Evolutionary conservation across 2,329 filamentous ascomycete genomes (phyloP).

Genomic region (Cladosporium sp.): DNA sequence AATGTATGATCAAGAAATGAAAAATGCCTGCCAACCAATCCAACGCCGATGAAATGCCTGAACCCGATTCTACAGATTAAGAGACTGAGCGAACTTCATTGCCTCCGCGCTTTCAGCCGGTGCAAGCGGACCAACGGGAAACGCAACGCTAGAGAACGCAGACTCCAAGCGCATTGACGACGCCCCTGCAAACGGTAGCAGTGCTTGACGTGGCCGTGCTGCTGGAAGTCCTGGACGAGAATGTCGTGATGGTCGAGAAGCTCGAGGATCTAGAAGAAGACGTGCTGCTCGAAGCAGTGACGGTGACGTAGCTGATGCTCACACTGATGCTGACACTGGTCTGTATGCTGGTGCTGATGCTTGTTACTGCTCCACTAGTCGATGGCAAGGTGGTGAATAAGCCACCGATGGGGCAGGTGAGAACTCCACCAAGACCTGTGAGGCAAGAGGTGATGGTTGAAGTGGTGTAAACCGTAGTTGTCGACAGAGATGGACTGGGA

Average conservation of each 20-base stretch:
- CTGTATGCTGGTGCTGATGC: not conserved
- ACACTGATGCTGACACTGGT: not conserved
- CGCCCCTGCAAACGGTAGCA: not conserved
- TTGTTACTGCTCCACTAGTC: slow-evolving; percentile 15
- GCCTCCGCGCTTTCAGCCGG: not conserved
- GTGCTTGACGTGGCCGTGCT: not conserved
- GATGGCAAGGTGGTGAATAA: slow-evolving; percentile 21
- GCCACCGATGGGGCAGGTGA: slow-evolving; percentile 24
- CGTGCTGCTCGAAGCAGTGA: not conserved
- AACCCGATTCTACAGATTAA: not conserved
- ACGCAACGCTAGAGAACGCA: not conserved
- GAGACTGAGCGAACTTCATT: not conserved
- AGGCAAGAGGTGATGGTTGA: slow-evolving; percentile 32
- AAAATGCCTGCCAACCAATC: not conserved
- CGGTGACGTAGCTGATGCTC: not conserved
- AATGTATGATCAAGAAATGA: slow-evolving; percentile 13
- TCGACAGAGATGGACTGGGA: slow-evolving; percentile 25
- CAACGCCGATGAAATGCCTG: not conserved
- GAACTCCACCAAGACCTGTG: slow-evolving; percentile 21
- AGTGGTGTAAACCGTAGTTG: slow-evolving; percentile 29
- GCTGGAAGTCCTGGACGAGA: not conserved
- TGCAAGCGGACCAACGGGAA: not conserved
- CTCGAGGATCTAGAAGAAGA: slow-evolving; percentile 1
- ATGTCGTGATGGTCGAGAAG: slow-evolving; percentile 1
- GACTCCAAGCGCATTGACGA: not conserved